These are phyloP conservation scores for Solanum boliviense DNA, from an alignment of 257 asterid species.

Conservation along the genomic window DNA sequence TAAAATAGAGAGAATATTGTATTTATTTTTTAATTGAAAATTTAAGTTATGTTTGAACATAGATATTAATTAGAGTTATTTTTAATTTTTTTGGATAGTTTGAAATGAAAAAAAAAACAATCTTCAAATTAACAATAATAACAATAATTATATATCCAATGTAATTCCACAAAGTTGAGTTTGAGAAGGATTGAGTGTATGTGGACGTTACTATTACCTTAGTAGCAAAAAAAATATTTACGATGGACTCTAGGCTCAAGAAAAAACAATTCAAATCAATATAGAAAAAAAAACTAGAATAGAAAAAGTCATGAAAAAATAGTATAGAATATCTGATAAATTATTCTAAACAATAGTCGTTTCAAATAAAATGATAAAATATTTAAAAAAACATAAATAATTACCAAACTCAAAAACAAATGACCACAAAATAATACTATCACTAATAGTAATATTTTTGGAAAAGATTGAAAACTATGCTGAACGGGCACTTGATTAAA, in stretches of 20 bases:
- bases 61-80: background rate
- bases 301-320: background rate
- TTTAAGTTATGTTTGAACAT: background rate
- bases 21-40: background rate
- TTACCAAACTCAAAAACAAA: background rate
- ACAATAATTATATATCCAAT: background rate
- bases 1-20: background rate
- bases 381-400: too few relatives aligned
- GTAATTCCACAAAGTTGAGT: background rate
- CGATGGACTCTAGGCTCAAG: background rate
- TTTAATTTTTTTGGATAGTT: background rate
- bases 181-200: background rate
- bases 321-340: background rate
- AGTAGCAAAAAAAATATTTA: background rate
- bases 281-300: background rate
- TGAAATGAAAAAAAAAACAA: background rate
- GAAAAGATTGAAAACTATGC: background rate
- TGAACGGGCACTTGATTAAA: background rate
- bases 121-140: background rate
- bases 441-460: background rate
- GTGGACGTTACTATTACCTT: background rate
- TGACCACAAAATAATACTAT: background rate
- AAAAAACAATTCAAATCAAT: background rate
- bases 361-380: too few relatives aligned
- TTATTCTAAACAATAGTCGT: background rate